Conservation (phyloP, 1,284 basidiomycete genomes). For the Thelephora terrestris region DNA sequence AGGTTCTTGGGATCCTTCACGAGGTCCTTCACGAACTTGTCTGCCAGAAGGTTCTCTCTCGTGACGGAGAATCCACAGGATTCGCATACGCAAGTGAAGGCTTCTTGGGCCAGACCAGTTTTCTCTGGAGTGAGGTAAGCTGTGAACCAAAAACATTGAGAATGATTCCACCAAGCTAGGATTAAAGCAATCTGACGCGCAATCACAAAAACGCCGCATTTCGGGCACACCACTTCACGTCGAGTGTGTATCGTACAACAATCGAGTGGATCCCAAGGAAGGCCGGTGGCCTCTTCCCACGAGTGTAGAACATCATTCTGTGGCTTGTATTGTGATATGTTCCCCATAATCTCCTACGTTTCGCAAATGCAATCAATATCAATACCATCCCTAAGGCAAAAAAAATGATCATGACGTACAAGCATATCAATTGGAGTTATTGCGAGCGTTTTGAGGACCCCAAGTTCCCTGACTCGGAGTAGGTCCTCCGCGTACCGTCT, state of each 20-base stretch:
- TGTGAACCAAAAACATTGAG: neutral
- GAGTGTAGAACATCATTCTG: neutral
- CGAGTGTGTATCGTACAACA: conserved; percentile 1
- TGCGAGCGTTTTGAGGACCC: neutral
- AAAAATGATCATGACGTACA: neutral
- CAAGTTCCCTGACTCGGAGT: conserved; percentile 1
- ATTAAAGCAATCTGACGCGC: conserved; percentile 3
- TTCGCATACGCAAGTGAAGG: conserved; percentile 6
- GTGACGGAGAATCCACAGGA: conserved; percentile 5
- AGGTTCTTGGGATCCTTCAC: conserved; percentile 5
- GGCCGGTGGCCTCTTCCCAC: conserved; percentile 8
- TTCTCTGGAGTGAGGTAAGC: neutral
- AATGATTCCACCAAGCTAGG: neutral
- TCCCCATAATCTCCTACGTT: neutral
- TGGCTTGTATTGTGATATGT: conserved; percentile 5
- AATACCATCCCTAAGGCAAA: neutral
- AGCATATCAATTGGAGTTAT: neutral
- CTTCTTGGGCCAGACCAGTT: conserved; percentile 3
- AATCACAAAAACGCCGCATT: conserved; percentile 2
- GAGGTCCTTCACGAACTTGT: conserved; percentile 11
- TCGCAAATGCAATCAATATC: no score
- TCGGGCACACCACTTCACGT: conserved; percentile 8
- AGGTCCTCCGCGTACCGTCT: conserved; percentile 14
- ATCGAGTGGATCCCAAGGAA: conserved; percentile 9
- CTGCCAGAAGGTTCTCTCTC: conserved; percentile 8